Base-by-base conservation (phyloP, 2,329 filamentous ascomycete species). In the Fusarium sp. region DNA sequence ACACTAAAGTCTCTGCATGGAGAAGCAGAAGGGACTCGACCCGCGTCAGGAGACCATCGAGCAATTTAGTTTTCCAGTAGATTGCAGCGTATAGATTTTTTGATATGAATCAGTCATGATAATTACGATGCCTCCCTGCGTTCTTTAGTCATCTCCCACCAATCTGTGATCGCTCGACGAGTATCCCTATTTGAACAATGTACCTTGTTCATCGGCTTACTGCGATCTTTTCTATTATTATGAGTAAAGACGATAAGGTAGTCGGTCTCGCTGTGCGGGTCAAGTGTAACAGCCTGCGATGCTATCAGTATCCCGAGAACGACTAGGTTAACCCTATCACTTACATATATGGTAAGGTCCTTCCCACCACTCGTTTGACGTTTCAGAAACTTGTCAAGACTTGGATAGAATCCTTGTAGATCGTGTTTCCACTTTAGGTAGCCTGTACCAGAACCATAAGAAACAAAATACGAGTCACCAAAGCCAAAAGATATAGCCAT, bases 71-170 rank as follows among this genome's bases (percentile, higher is more conserved):
- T n/a, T n/a, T n/a, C n/a, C n/a, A n/a, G n/a, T n/a, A n/a, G n/a
- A n/a, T n/a, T n/a, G n/a, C n/a, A n/a, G n/a, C n/a, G n/a, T n/a
- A n/a, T n/a, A n/a, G n/a, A n/a, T n/a, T n/a, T n/a, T n/a, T n/a
- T n/a, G n/a, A n/a, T n/a, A n/a, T n/a, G n/a, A n/a, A n/a, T n/a
- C n/a, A n/a, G n/a, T n/a, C 22, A 24, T 24, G 4, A 24, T 24
- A 24, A 24, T 6, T 24, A 24, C 22, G 22, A 24, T 24, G 22
- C 6, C 22, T 24, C 22, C 22, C 22, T 24, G 22, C 28, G 20
- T 18, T 20, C 34, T 40, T 50, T 56, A 26, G 34, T 26, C 26
- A 14, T n/a, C 13, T 50, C 36, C 43, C 53, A 50, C 53, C 53
- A 50, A 5, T 8, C 17, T 5, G 7, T 14, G 6, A 50, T 17